A percentile compares a stretch with the other conserved stretches of the same genome.
These are phyloP conservation scores for Psilocybe sp. DNA, from an alignment of 768 basidiomycete genomes.

Conservation along the genomic window DNA sequence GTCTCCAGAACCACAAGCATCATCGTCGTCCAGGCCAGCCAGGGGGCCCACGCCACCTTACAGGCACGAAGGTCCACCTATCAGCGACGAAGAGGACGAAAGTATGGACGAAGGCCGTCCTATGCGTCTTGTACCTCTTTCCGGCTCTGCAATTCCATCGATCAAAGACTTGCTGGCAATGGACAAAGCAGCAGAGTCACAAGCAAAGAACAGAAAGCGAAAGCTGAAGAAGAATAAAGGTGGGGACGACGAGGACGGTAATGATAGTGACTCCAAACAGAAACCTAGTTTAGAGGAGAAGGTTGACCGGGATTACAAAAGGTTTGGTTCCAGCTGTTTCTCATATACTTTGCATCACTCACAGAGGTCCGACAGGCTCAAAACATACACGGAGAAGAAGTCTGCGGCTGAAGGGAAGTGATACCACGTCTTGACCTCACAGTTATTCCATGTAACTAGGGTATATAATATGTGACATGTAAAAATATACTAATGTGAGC, in stretches of 20 bases:
- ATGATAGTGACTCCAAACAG: constrained; percentile 27
- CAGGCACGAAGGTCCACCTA: constrained; percentile 14
- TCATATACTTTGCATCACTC: neutral
- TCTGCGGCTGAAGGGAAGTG: constrained; percentile 13
- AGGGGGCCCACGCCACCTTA: neutral
- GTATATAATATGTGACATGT: constrained; percentile 1
- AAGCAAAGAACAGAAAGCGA: constrained; percentile 65
- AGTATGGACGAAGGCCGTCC: constrained; percentile 43
- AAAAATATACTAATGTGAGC: constrained; percentile 8
- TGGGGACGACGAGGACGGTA: constrained; percentile 25
- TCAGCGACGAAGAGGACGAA: constrained; percentile 26
- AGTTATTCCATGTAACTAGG: neutral
- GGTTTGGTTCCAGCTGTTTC: constrained; percentile 30
- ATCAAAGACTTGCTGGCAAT: constrained; percentile 80
- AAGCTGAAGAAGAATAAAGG: constrained; percentile 69
- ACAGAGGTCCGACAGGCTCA: constrained; percentile 26
- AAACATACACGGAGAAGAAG: constrained; percentile 43
- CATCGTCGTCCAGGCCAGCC: constrained; percentile 1
- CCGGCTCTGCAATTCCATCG: constrained; percentile 79
- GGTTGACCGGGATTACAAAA: constrained; percentile 51
- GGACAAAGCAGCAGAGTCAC: constrained; percentile 63
- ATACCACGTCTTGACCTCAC: neutral
- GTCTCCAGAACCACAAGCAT: constrained; percentile 16
- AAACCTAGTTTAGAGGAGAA: constrained; percentile 36
- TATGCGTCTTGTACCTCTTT: constrained; percentile 67